Evolutionary conservation across 2,329 filamentous ascomycete species (phyloP).

Genomic region (Pestalotiopsis sp.): DNA sequence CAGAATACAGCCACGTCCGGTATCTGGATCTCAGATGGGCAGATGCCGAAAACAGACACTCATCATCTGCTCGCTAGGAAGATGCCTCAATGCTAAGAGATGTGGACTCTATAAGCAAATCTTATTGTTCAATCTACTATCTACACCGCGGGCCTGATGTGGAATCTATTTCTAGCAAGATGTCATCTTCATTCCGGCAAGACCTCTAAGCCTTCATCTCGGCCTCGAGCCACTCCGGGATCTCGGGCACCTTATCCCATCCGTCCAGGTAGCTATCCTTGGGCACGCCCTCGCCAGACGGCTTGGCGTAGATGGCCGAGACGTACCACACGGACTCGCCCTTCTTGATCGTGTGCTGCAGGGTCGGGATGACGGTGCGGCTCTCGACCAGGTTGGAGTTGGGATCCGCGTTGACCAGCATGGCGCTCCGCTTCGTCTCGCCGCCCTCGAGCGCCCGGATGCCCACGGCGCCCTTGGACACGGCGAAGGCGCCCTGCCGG

Average conservation of each 20-base stretch:
- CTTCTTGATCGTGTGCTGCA: constrained; percentile 62
- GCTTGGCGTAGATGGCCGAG: constrained; percentile 72
- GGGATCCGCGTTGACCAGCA: constrained; percentile 74
- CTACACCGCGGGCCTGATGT: too few species aligned
- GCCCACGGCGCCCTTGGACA: constrained; percentile 57
- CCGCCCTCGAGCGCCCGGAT: constrained; percentile 58
- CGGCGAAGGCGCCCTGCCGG: constrained; percentile 55
- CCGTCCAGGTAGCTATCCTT: constrained; percentile 57
- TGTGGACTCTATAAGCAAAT: too few species aligned
- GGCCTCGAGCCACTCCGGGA: constrained; percentile 63
- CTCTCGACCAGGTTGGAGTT: constrained; percentile 78
- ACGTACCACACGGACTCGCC: constrained; percentile 68
- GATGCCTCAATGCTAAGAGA: too few species aligned
- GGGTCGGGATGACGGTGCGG: constrained; percentile 70
- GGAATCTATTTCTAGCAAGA: not conserved
- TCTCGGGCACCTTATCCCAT: constrained; percentile 60
- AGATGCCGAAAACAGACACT: too few species aligned
- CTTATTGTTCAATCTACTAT: too few species aligned
- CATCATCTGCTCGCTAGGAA: too few species aligned
- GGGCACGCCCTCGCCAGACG: constrained; percentile 54
- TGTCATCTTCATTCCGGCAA: not conserved
- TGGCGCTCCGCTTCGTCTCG: constrained; percentile 51
- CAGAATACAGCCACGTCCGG: too few species aligned
- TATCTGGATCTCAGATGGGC: too few species aligned
- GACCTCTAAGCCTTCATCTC: constrained; percentile 42